Base-by-base conservation (phyloP, 225 moss, liverwort and hornwort species). In the Ulota crispa region DNA sequence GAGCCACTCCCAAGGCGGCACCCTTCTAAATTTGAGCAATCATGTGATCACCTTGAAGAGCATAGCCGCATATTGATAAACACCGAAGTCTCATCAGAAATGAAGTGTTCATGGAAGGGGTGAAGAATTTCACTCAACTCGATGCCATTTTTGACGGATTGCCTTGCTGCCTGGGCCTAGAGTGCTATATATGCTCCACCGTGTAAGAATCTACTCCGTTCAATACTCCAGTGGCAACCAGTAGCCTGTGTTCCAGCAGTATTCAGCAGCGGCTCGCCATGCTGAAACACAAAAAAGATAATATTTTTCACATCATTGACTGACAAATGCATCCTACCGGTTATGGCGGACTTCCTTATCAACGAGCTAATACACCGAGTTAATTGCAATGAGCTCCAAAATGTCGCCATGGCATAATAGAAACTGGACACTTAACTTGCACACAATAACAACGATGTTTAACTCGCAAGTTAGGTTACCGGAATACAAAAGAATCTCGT, bases 91-190 rank as follows among this genome's bases (percentile, higher is more conserved):
- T 43, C 30, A 42, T 78, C 69, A 69, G 8, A 27, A 61, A n/a
- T 42, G 43, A 24, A 71, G 19, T 64, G 8, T 34, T 56, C 21
- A 26, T 6, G 47, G 47, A 73, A 79, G 1, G 2, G 45, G 72
- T 36, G 57, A 57, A 2, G 26, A 84, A 54, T 55, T 76, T 56
- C 64, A 28, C 76, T 70, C 45, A 56, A 85, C 76, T 85, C 5
- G 84, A 54, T 42, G 27, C 64, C 76, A 70, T 64, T 64, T 63
- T 56, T 45, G 80, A 59, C 63, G 52, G 43, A 74, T n/a, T 66
- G 12, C 68, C 21, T 74, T 66, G 68, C 37, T 50, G 47, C 30
- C 24, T 42, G 30, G 42, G 64, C 13, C 19, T 42, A 41, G 64
- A 63, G 19, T 55, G 42, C 54, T 64, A 77, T 21, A 57, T 63